These are phyloP conservation scores for Alternaria longipes DNA, from an alignment of 2,329 filamentous ascomycete genomes.

Conservation along the genomic window DNA sequence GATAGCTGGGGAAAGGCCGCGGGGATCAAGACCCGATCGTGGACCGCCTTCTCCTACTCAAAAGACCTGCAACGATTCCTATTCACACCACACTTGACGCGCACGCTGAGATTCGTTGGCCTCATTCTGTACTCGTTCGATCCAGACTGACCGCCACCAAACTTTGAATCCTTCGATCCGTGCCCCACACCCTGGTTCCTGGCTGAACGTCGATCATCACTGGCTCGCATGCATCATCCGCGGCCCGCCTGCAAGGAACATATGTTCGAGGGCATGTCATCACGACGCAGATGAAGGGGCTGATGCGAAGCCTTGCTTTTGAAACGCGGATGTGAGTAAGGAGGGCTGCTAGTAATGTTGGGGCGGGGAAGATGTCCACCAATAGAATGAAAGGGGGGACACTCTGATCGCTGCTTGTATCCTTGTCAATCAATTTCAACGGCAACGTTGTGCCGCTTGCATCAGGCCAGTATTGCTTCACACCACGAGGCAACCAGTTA, in stretches of 20 bases:
- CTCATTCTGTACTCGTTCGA: neutral
- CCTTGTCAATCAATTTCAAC: neutral
- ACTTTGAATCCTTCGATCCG: neutral
- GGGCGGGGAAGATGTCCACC: neutral
- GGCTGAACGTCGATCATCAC: neutral
- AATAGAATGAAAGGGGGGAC: neutral
- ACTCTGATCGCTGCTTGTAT: neutral
- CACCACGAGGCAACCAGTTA: neutral
- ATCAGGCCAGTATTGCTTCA: neutral
- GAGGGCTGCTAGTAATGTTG: neutral
- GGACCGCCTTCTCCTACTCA: neutral
- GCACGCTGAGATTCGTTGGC: neutral
- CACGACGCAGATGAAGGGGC: neutral
- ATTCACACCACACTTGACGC: neutral
- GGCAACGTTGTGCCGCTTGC: conserved; percentile 1
- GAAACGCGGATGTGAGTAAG: neutral
- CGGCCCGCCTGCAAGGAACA: neutral
- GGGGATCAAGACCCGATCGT: neutral
- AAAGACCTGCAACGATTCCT: neutral
- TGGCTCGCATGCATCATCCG: conserved; percentile 1
- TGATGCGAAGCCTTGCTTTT: neutral
- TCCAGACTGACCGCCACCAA: neutral
- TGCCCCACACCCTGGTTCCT: conserved; percentile 5
- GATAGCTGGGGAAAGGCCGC: neutral
- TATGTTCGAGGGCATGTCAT: neutral